phyloP scores from a whole-genome alignment of 345 rosid species.

The Corymbia maculata region DNA sequence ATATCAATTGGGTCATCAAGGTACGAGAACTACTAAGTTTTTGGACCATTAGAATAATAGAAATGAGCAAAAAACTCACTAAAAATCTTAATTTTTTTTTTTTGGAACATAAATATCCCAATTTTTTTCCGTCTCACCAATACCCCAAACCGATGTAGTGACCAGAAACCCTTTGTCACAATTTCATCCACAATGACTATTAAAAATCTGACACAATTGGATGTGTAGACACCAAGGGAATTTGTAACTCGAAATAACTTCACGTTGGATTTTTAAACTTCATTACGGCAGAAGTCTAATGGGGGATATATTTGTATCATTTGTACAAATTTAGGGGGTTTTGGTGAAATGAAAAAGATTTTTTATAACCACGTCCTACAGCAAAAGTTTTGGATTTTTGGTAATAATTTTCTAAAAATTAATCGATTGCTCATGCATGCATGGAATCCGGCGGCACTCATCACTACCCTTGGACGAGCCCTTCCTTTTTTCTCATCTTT shows the following conservation, averaged over 20 bases:
- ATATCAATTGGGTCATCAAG: neutral
- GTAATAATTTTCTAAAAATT: neutral
- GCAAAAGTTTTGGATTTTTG: neutral
- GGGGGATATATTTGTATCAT: neutral
- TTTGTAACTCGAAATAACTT: neutral
- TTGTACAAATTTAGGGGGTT: neutral
- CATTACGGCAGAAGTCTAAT: neutral
- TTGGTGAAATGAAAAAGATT: neutral
- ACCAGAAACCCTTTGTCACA: neutral
- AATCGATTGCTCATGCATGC: neutral
- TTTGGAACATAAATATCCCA: neutral
- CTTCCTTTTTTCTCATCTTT: neutral
- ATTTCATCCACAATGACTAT: neutral
- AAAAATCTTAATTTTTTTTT: too few species aligned
- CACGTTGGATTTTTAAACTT: neutral
- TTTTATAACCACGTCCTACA: neutral
- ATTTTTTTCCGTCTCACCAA: neutral
- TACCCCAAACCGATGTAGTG: neutral
- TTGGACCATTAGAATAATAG: neutral
- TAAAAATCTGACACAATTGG: rapidly evolving
- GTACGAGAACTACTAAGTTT: neutral
- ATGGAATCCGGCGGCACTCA: neutral
- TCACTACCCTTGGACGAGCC: neutral
- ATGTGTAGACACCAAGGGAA: neutral
- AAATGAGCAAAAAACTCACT: neutral